phyloP scores from a whole-genome alignment of 83 land plant species.

The Thuja plicata region DNA sequence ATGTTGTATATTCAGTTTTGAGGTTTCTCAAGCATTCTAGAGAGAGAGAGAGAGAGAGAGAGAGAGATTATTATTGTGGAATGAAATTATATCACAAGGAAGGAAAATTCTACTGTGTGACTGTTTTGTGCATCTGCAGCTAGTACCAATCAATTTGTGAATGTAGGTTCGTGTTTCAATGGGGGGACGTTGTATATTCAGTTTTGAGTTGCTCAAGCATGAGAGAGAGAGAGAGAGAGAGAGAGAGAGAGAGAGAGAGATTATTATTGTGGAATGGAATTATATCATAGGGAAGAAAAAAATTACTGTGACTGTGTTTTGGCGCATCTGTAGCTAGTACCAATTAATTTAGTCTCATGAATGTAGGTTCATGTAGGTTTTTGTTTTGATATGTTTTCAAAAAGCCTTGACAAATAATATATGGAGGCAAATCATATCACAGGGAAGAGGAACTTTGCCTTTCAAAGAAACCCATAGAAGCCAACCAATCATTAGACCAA shows the following conservation, averaged over 20 bases:
- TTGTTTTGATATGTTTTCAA: background rate
- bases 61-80: too few species aligned
- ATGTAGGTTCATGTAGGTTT: background rate
- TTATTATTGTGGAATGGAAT: too few species aligned
- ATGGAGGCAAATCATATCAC: background rate
- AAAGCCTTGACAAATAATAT: background rate
- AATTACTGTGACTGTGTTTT: background rate
- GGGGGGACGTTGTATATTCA: too few species aligned
- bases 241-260: background rate
- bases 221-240: background rate
- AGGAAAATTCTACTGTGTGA: background rate
- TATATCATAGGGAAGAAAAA: background rate
- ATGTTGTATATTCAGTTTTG: too few species aligned
- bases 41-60: background rate
- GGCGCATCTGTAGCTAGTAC: background rate
- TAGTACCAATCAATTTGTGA: background rate
- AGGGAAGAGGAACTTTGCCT: too few species aligned
- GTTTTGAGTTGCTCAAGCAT: too few species aligned
- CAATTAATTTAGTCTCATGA: background rate
- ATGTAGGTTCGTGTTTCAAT: background rate
- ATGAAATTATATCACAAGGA: background rate
- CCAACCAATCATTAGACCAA: too few species aligned
- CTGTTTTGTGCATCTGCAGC: background rate
- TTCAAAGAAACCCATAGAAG: too few species aligned
- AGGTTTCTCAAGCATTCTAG: background rate